A percentile compares a stretch with the other conserved stretches of the same genome.
phyloP scores from a whole-genome alignment of 805 yeast genomes.

The Ogataea pilisensis region DNA sequence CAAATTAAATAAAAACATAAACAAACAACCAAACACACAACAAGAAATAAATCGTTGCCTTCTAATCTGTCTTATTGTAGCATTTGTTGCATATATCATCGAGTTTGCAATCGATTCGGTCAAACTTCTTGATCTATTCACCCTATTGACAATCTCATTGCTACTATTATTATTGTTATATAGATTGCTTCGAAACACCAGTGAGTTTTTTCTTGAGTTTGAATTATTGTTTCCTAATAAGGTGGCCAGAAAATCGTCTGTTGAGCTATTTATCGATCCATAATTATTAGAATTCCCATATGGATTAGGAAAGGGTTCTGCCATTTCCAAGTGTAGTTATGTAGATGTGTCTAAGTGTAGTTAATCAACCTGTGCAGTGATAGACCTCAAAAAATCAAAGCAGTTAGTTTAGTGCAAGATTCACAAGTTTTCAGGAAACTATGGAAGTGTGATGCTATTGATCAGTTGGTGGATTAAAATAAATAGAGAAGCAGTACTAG shows the following conservation, averaged over 20 bases:
- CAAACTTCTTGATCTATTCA: constrained; percentile 19
- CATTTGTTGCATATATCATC: constrained; percentile 23
- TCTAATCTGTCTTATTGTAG: constrained; percentile 26
- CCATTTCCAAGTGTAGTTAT: constrained; percentile 4
- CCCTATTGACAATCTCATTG: constrained; percentile 7
- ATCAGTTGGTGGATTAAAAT: too few species aligned
- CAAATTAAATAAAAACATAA: constrained; percentile 54
- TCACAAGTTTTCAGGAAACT: too few species aligned
- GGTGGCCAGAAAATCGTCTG: constrained; percentile 15
- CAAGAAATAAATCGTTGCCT: constrained; percentile 41
- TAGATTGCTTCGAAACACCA: constrained; percentile 7
- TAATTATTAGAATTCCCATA: constrained; percentile 5
- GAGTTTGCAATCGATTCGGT: constrained; percentile 29
- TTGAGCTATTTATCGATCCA: constrained; percentile 5
- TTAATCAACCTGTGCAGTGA: neutral
- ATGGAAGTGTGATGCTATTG: too few species aligned
- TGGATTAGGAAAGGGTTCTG: constrained; percentile 22
- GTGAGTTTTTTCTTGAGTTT: constrained; percentile 12
- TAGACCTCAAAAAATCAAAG: too few species aligned
- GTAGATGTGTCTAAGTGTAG: neutral
- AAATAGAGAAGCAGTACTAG: neutral
- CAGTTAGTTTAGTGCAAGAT: too few species aligned
- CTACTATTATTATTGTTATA: constrained; percentile 8
- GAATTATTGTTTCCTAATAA: constrained; percentile 8
- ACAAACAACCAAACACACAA: constrained; percentile 45